phyloP scores from a whole-genome alignment of 1,139 yeast species.

The Blastobotrys apis region DNA sequence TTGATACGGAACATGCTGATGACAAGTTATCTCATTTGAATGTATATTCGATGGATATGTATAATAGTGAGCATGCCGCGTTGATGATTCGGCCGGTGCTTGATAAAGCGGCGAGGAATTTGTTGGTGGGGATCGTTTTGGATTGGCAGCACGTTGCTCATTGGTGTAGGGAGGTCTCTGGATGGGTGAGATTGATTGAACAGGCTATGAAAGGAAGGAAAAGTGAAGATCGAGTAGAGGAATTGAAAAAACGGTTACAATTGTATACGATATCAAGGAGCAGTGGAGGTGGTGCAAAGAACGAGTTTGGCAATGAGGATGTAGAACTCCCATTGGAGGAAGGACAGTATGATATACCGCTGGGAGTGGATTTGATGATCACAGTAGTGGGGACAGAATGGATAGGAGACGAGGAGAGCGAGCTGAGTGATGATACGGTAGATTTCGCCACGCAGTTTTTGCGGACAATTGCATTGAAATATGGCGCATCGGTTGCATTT shows the following conservation, averaged over 20 bases:
- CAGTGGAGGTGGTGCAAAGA: slow-evolving; percentile 4
- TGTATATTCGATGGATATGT: slow-evolving; percentile 30
- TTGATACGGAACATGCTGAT: slow-evolving; percentile 34
- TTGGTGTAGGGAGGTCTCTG: slow-evolving; percentile 24
- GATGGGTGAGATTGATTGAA: slow-evolving; percentile 24
- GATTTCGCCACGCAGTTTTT: slow-evolving; percentile 53
- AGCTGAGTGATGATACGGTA: slow-evolving; percentile 28
- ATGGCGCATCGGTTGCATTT: slow-evolving; percentile 36
- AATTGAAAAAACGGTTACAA: slow-evolving; percentile 20
- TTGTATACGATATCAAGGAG: slow-evolving; percentile 21
- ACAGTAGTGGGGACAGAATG: slow-evolving; percentile 28
- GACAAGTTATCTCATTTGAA: slow-evolving; percentile 32
- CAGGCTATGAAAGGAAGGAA: too few relatives aligned
- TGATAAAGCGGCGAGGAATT: slow-evolving; percentile 5
- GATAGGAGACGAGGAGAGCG: slow-evolving; percentile 12
- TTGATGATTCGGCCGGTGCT: slow-evolving; percentile 10
- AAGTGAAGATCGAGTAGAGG: slow-evolving; percentile 11
- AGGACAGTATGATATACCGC: slow-evolving; percentile 34
- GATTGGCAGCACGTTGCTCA: slow-evolving; percentile 25
- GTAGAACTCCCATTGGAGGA: slow-evolving; percentile 33
- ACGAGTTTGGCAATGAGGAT: slow-evolving; percentile 9
- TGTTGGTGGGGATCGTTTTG: slow-evolving; percentile 22
- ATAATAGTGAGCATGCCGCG: slow-evolving; percentile 1
- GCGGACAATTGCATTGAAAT: slow-evolving; percentile 47
- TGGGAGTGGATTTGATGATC: slow-evolving; percentile 33